phyloP scores from a whole-genome alignment of 306 rosid species.

The Rosa chinensis region DNA sequence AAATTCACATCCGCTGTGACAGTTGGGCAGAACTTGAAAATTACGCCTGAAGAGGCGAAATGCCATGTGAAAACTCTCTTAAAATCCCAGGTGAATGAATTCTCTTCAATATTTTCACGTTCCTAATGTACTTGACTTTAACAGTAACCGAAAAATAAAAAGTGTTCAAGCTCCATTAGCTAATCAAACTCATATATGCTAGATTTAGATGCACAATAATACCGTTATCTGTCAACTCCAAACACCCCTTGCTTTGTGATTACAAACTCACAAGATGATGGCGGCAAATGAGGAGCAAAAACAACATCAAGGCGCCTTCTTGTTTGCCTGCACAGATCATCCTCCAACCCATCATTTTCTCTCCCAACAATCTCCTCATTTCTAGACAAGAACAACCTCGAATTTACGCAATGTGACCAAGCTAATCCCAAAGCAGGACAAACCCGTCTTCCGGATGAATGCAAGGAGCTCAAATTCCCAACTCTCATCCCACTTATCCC shows the following conservation, averaged over 20 bases:
- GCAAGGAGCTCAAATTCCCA: slow-evolving; percentile 53
- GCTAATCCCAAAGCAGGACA: slow-evolving; percentile 81
- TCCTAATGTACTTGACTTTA: neutral
- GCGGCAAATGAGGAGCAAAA: slow-evolving; percentile 83
- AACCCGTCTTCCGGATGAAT: slow-evolving; percentile 68
- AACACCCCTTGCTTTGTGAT: slow-evolving; percentile 41
- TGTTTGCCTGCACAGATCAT: slow-evolving; percentile 20
- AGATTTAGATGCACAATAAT: neutral
- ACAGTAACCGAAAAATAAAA: neutral
- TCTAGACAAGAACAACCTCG: slow-evolving; percentile 73
- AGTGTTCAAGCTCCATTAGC: neutral
- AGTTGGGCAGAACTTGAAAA: too few species aligned
- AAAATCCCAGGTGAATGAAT: too few species aligned
- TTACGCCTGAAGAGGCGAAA: too few species aligned
- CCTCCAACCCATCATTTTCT: neutral
- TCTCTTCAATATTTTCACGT: neutral
- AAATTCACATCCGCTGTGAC: too few species aligned
- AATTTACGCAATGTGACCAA: slow-evolving; percentile 87
- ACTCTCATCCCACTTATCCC: slow-evolving; percentile 51
- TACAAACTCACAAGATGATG: slow-evolving; percentile 41
- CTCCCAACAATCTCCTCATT: slow-evolving; percentile 38
- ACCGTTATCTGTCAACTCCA: slow-evolving; percentile 34
- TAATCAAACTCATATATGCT: neutral
- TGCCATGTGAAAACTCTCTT: too few species aligned
- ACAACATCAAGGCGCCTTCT: slow-evolving; percentile 58